phyloP scores from a whole-genome alignment of 345 rosid species.

The Bruguiera sexangula region DNA sequence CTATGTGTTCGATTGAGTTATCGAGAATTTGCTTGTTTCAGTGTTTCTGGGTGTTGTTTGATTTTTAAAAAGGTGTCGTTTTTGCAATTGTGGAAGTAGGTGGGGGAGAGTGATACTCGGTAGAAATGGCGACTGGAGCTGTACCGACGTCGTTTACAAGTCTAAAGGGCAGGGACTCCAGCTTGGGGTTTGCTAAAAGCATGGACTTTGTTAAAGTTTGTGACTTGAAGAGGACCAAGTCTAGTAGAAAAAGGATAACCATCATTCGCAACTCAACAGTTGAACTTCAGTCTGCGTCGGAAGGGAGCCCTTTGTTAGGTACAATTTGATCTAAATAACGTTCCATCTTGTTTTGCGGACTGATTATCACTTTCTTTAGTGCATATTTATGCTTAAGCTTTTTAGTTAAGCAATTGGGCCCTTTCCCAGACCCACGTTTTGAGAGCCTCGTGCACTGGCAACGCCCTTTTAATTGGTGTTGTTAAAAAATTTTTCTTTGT shows the following conservation, averaged over 20 bases:
- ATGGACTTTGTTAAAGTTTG: slow-evolving; percentile 60
- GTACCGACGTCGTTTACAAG: slow-evolving; percentile 65
- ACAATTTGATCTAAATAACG: neutral
- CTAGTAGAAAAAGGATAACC: slow-evolving; percentile 43
- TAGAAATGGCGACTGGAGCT: slow-evolving; percentile 74
- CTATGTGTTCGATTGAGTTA: too few species aligned
- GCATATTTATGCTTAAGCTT: too few species aligned
- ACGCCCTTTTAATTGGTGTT: too few species aligned
- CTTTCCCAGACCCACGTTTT: too few species aligned
- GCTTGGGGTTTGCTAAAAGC: slow-evolving; percentile 57
- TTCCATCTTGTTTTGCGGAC: neutral
- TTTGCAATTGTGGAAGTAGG: slow-evolving; percentile 19
- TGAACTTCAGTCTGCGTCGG: slow-evolving; percentile 78
- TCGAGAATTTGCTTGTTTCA: neutral
- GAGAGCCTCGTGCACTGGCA: too few species aligned
- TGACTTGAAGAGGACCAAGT: slow-evolving; percentile 52
- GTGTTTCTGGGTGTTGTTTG: neutral
- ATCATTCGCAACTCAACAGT: slow-evolving; percentile 62
- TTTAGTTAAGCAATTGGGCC: too few species aligned
- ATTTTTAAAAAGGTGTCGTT: neutral
- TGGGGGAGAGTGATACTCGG: slow-evolving; percentile 4
- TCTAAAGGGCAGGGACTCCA: slow-evolving; percentile 49
- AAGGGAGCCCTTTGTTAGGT: slow-evolving; percentile 87
- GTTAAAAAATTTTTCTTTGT: too few species aligned
- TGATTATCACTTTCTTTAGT: neutral